phyloP scores from a whole-genome alignment of 257 asterid genomes.

The Rauvolfia tetraphylla region DNA sequence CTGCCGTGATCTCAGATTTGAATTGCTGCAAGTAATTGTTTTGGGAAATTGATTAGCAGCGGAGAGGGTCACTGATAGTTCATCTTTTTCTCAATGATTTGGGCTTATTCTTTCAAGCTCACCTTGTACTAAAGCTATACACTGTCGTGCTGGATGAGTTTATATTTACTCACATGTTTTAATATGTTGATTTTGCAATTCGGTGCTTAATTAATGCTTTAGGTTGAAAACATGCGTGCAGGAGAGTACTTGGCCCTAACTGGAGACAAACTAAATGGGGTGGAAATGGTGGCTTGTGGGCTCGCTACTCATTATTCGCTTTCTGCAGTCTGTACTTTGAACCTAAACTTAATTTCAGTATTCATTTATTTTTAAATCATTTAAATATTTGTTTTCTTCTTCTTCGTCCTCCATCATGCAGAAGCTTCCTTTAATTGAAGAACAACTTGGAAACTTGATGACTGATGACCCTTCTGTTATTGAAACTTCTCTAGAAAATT shows the following conservation, averaged over 20 bases:
- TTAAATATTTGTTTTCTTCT: slow-evolving; percentile 15
- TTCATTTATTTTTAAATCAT: slow-evolving; percentile 16
- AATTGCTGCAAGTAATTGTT: neutral
- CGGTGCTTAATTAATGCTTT: slow-evolving; percentile 10
- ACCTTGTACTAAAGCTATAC: neutral
- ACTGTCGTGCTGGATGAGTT: neutral
- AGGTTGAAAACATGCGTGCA: slow-evolving; percentile 28
- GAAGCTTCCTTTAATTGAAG: slow-evolving; percentile 83
- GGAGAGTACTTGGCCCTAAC: slow-evolving; percentile 93
- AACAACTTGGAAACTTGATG: slow-evolving; percentile 62
- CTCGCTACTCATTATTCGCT: slow-evolving; percentile 85
- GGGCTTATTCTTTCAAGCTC: neutral
- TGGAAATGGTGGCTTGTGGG: slow-evolving; percentile 87
- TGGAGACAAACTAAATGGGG: slow-evolving; percentile 81
- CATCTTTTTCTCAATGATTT: neutral
- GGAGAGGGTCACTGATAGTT: neutral
- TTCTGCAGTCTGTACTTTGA: slow-evolving; percentile 35
- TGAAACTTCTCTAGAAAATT: slow-evolving; percentile 59
- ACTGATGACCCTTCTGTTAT: slow-evolving; percentile 90
- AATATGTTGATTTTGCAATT: neutral
- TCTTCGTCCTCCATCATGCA: slow-evolving; percentile 27
- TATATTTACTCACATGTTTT: neutral
- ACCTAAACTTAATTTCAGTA: slow-evolving; percentile 11
- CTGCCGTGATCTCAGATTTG: neutral
- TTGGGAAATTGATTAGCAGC: neutral